Base-by-base conservation (phyloP, 73 alveolate species). In the Paramecium caudatum region DNA sequence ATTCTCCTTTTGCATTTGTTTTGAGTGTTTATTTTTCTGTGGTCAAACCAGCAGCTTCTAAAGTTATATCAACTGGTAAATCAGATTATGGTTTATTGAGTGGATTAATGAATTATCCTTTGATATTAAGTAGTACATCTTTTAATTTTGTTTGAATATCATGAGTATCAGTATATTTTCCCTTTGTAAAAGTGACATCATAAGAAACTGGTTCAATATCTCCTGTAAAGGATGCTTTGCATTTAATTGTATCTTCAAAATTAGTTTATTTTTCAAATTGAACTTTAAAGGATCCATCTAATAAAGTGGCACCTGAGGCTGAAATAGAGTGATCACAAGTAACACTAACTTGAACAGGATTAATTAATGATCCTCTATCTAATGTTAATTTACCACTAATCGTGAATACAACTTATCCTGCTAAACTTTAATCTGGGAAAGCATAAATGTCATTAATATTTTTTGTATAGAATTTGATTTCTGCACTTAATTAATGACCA, bases 281-380 rank as follows among this genome's bases (percentile, higher is more conserved):
- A 0, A 55, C 3, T 2, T 16, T 1, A 55, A 55, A 55, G 8
- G 4, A 10, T 27, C 80, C 80, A 7, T 55, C 23, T 27, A 55
- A 43, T 19, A 27, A 7, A 27, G 80, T 55, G 23, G 23, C 7
- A 2, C 45, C 80, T 10, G 3, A 27, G 23, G 23, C 9, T 23
- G 23, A 37, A 55, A 43, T 16, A 19, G 23, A 19, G 9, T 55
- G 23, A 9, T 17, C 7, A 9, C 80, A 55, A 27, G 23, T 55
- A 4, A 55, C 80, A 9, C 30, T 55, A 55, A 55, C 7, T 55
- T 55, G 30, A 55, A 55, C 46, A 25, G 80, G 80, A 55, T 55
- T 55, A 25, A 55, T 21, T 55, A 55, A 55, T 55, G 23, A 27
- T 23, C 80, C 80, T 55, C 80, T 55, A 55, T 43, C 23, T 55